Conservation (phyloP, 164 flowering plant genomes). For the Nelumbo lutea region DNA sequence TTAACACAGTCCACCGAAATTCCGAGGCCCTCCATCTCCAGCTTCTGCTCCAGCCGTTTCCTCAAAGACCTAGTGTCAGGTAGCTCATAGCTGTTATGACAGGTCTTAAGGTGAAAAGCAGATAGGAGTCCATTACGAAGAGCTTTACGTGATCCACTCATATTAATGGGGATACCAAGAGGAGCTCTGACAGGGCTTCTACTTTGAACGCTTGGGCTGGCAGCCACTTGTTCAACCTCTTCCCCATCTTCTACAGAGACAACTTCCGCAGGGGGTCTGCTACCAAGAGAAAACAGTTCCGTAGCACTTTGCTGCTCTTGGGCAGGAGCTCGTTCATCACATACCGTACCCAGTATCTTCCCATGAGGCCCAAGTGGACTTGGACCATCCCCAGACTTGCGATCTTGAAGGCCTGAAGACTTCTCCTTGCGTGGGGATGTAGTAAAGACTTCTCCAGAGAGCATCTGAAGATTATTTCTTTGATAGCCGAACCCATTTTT, state of each 20-base stretch:
- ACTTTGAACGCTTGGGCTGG: slow-evolving; percentile 69
- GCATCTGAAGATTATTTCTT: slow-evolving; percentile 37
- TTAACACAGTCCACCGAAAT: slow-evolving; percentile 51
- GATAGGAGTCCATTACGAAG: slow-evolving; percentile 18
- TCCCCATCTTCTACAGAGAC: slow-evolving; percentile 87
- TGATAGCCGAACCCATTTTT: slow-evolving; percentile 35
- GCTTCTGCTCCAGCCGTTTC: slow-evolving; percentile 44
- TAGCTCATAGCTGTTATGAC: slow-evolving; percentile 43
- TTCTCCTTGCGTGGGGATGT: slow-evolving; percentile 59
- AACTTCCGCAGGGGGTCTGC: slow-evolving; percentile 65
- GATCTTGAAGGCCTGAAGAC: slow-evolving; percentile 39
- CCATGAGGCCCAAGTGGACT: slow-evolving; percentile 61
- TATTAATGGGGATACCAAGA: slow-evolving; percentile 54
- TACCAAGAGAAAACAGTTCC: slow-evolving; percentile 59
- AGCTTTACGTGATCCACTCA: slow-evolving; percentile 36
- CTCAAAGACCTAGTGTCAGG: slow-evolving; percentile 62
- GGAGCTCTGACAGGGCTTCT: slow-evolving; percentile 83
- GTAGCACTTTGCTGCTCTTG: slow-evolving; percentile 61
- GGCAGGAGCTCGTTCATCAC: slow-evolving; percentile 34
- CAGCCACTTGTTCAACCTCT: slow-evolving; percentile 76
- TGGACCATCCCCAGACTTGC: slow-evolving; percentile 45
- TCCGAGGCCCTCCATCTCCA: slow-evolving; percentile 48
- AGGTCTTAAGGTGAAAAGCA: slow-evolving; percentile 31
- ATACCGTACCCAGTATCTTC: slow-evolving; percentile 26
- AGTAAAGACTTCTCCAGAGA: slow-evolving; percentile 43